Base-by-base conservation (phyloP, 345 rosid species). In the Gossypium sturtianum region DNA sequence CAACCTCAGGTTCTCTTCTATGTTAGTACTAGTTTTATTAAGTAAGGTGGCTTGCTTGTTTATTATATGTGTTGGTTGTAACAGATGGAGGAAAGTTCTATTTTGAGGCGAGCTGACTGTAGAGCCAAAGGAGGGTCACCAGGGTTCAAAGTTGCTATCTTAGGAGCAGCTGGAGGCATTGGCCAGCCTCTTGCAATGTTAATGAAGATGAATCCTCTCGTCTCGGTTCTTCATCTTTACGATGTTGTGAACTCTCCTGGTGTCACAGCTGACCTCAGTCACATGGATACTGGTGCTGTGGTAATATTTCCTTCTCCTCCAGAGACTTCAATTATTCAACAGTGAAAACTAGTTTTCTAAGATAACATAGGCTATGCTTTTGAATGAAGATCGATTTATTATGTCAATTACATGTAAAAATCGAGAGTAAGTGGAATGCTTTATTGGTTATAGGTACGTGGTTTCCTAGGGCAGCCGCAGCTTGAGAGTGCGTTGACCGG, bases 281-380 rank as follows among this genome's bases (percentile, higher is more conserved):
- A 91, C 74, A 91, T 89, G 93, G 94, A 91, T 79, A 93, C 98
- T 64, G 86, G 84, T 67, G 94, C 98, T 71, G 97, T 92, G 89
- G 97, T 92, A 82, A 81, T 67, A 58, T 69, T 22, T 67, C 56
- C 62, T 73, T 23, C 43, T 53, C 57, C 57, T 53, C 22, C 19
- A 8, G 3, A 10, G 25, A 56, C 13, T 25, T 22, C 52, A 20
- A 12, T 22, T 20, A 45, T 66, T 41, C 16, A 44, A 20, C 3
- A 0, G 29, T 44, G 34, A 45, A 66, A 34, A 70, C 22, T 48
- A 45, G 7, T 62, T 62, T 62, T 61, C n/a, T 61, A 27, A 29
- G 66, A 27, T 27, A 61, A 16, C 6, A 60, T 25, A 25, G 41
- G 41, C n/a, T 58, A 22, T 11, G 22, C 38, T 23, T 34, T 25